Base-by-base conservation (phyloP, 352 stramenopile species). In the Phytophthora idaei region DNA sequence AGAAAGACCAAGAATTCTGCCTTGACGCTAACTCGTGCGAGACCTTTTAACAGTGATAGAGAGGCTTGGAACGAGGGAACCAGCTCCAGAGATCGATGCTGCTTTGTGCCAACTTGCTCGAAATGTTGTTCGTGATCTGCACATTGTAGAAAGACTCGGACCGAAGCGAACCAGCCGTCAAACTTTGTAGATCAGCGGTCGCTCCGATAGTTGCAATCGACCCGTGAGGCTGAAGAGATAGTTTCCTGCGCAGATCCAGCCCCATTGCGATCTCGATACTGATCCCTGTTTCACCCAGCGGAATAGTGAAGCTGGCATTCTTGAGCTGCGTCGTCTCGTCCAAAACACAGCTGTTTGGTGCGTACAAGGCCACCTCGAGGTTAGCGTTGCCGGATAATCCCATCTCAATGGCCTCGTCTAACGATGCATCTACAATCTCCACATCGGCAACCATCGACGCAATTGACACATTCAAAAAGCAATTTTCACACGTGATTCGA, bases 281-380 rank as follows among this genome's bases (percentile, higher is more conserved):
- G n/a, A 73, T 28, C 2, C 66, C 66, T 41, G 66, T 73, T 12
- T 65, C 54, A 0, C 66, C 60, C 15, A 73, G 25, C 39, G 60
- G 66, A 14, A 73, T 51, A 12, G 9, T 56, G 8, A 73, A 70
- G 54, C 48, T 70, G 15, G 34, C 37, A 12, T 65, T 73, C 49
- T 70, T 69, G 11, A 73, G 66, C 34, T 67, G 66, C n/a, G 54
- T 70, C 15, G 54, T 70, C 42, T 69, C 61, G 12, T 73, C 60
- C 37, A 73, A 29, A 3, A 25, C 53, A 21, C 66, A 73, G 10
- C 66, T 61, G 9, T 73, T 73, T 5, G 66, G 66, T 31, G 66
- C 66, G 21, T 56, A 73, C 25, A 73, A 32, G 1, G 53, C 61
- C 21, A 73, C 54, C 29, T 70, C 34, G 9, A 73, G 66, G 46